Evolutionary conservation across 2,329 filamentous ascomycete species (phyloP), one percentile per base, ranked within the genome.

Genomic region (Cytospora piceicola): DNA sequence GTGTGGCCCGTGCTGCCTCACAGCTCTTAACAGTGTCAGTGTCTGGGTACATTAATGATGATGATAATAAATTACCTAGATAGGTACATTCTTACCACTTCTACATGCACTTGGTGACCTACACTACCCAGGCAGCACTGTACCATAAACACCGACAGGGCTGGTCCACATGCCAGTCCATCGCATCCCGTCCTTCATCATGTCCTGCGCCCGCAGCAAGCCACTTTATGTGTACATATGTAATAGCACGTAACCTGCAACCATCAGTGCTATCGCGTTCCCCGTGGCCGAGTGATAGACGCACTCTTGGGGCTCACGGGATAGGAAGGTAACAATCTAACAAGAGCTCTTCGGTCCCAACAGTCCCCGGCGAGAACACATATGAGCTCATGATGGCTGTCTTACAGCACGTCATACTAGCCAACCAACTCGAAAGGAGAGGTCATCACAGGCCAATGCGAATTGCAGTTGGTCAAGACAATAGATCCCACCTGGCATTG

Each of bases 1-100:
- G 71, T 62, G 9, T 68, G 68, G 69, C 36, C 68, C 58, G 70
- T 70, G 71, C 68, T 27, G 51, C 22, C 46, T 24, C 8, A 24
- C 46, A 49, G n/a, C 12, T 29, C 27, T 29, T 29, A 29, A 3
- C 27, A 29, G 27, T n/a, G n/a, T n/a, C n/a, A n/a, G n/a, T n/a
- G n/a, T n/a, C n/a, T n/a, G n/a, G n/a, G n/a, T n/a, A n/a, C n/a
- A n/a, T n/a, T n/a, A n/a, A n/a, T n/a, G n/a, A n/a, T n/a, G n/a
- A n/a, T n/a, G n/a, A n/a, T n/a, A n/a, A n/a, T n/a, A n/a, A n/a
- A n/a, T n/a, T n/a, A 20, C 15, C 30, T 32, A 32, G 30, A 9
- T 32, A 32, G 30, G 5, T 32, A 32, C 9, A 9, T 34, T 34
- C 11, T 34, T 34, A 34, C 6, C 32, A 3, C 32, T 34, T 34